Base-by-base conservation (phyloP, 805 yeast species). In the Ogataea corticis region DNA sequence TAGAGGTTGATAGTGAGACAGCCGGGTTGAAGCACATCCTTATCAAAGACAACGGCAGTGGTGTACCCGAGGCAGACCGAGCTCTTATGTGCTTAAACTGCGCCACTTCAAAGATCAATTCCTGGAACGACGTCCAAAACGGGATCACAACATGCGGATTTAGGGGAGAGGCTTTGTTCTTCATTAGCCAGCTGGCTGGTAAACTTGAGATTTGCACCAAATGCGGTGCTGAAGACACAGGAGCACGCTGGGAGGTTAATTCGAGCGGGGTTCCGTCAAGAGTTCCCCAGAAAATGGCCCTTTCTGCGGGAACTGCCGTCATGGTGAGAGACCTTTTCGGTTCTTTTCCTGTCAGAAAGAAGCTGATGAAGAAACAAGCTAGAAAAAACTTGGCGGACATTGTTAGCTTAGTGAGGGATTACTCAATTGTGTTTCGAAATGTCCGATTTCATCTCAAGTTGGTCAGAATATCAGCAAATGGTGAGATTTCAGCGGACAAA, bases 101-200 rank as follows among this genome's bases (percentile, higher is more conserved):
- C 39, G 59, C 71, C 10, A 77, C 82, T 1, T 74, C 80, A 0
- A 77, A 75, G 47, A 52, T 75, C 3, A 30, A 48, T 0, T 42
- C 48, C 0, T 28, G 58, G 7, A 57, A 56, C 0, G 74, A 72
- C 29, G 43, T 76, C 7, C 45, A 54, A 3, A 35, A 32, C 13
- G 59, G 59, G 2, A 42, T 68, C 4, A 19, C 45, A 1, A 63
- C 77, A 0, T 61, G 72, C 42, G 82, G 83, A 0, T 77, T 72
- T 48, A 62, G 79, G 56, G 83, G 82, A 7, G 76, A 75, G 47
- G 79, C 80, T 0, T 55, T 79, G 7, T 66, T 64, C 51, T 61
- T 65, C 33, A 54, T 78, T 17, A 61, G 69, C 19, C 67, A 54
- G 36, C 46, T 67, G 18, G 55, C 61, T 15, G 64, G 66, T 1